Evolutionary conservation across 805 yeast species (phyloP), one percentile per base, ranked within the genome.

Genomic region (Candida germanica): DNA sequence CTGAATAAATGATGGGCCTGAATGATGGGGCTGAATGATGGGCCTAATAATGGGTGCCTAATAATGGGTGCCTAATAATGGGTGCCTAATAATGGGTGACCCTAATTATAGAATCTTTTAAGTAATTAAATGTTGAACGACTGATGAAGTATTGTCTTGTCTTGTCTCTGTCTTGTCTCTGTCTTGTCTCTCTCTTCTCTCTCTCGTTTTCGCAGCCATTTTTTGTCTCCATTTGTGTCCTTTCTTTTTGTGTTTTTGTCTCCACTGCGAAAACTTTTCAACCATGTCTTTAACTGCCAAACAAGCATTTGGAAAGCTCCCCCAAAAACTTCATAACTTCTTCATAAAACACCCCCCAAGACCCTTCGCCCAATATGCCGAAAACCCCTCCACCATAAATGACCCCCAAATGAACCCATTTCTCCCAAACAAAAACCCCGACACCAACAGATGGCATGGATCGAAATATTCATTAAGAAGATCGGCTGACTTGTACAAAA

Each of bases 361-460:
- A 15, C 91, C 88, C n/a, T 79, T 77, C 60, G 73, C 74, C 13
- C 56, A 72, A 47, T 89, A 87, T 58, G 68, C 86, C 4, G 61
- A 69, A 2, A 72, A 69, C 43, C 83, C 95, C 34, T 75, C 85
- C 2, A 64, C 76, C 19, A 79, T 85, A 15, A 65, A 63, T 32
- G 89, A 87, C 32, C 71, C 75, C 15, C 75, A 77, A 42, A 84
- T 88, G 48, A 89, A 89, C 60, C 97, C 97, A 35, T 89, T 89
- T 59, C 59, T 87, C 37, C 82, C 95, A 16, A 88, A 87, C 59
- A 83, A 75, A 52, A 88, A 88, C 58, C 87, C 94, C 14, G 75
- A 83, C 15, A 87, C 94, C 15, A 77, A 83, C n/a, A 70, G 64
- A 48, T 77, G 80, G 65, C 94, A 86, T 50, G 77, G 79, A 40